Evolutionary conservation across 306 rosid genomes (phyloP), one percentile per base, ranked within the genome.

Genomic region (Alnus glutinosa): DNA sequence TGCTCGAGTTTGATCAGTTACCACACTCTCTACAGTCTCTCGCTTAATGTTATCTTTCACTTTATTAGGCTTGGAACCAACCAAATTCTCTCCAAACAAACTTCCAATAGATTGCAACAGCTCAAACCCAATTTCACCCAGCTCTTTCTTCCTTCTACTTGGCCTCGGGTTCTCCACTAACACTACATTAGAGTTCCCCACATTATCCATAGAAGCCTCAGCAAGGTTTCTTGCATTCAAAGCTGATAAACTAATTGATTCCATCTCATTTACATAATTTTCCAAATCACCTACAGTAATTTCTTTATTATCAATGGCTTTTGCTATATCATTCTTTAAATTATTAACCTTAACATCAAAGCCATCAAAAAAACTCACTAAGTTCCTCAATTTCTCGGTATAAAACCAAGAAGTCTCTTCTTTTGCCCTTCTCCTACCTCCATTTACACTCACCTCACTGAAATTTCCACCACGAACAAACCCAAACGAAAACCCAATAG

Each of bases 401-500:
- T 75, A 73, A 46, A 78, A 61, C 80, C 80, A 83, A 48, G 66
- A 79, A 74, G 16, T 87, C 48, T 87, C 91, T 42, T 89, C 96
- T 77, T 87, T 93, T 15, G 62, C 85, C 73, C 73, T 87, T 69
- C 69, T 89, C 85, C 84, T 93, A 80, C 70, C 85, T 39, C 88
- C 94, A 82, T 44, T 70, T 39, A 74, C 72, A 71, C 83, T 86
- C 73, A 61, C 78, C 39, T 86, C 97, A 68, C 82, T 81, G 16
- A 79, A 57, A 28, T 79, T 79, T 42, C 90, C 87, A 50, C 88
- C 83, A 8, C 91, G 93, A 47, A 92, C 84, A 77, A 89, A 78
- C 82, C 96, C 99, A 74, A 89, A 67, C 2, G 87, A 72, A 80
- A 90, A 95, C 55, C 98, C 99, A 84, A 84, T 6, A 2, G 91